Evolutionary conservation across 75 land plant genomes (phyloP).

Genomic region (Ceratopteris richardii): DNA sequence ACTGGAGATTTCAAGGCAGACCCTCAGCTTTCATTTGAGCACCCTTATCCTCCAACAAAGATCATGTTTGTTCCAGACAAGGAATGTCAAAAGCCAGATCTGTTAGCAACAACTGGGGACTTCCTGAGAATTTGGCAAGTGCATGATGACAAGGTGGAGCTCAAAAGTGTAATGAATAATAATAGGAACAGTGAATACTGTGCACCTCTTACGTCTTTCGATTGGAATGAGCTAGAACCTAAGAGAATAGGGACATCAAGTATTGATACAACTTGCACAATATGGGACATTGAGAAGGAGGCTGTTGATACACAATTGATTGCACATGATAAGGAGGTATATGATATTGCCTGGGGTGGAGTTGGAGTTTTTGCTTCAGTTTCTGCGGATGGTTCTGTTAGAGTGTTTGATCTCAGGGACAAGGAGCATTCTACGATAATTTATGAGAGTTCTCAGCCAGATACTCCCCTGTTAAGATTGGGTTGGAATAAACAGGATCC

Average conservation of each 20-base stretch:
- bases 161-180: conserved; percentile 45
- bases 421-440: conserved; percentile 94
- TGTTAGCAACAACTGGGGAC: conserved; percentile 79
- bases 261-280: conserved; percentile 79
- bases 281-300: conserved; percentile 77
- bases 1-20: conserved; percentile 47
- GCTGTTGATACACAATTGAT: conserved; percentile 88
- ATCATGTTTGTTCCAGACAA: conserved; percentile 60
- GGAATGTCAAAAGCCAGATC: conserved; percentile 60
- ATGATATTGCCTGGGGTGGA: conserved; percentile 95
- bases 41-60: conserved; percentile 79
- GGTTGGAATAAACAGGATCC: conserved; percentile 94
- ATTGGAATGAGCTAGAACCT: conserved; percentile 75
- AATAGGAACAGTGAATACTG: conserved; percentile 65
- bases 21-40: conserved; percentile 63
- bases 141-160: conserved; percentile 33
- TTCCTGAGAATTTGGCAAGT: conserved; percentile 78
- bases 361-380: conserved; percentile 91
- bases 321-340: conserved; percentile 95
- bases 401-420: conserved; percentile 83
- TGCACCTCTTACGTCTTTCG: conserved; percentile 72
- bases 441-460: conserved; percentile 85
- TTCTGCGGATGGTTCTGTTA: conserved; percentile 87
- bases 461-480: conserved; percentile 66
- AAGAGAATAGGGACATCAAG: conserved; percentile 58